A percentile compares a stretch with the other conserved stretches of the same genome.
phyloP scores from a whole-genome alignment of 495 filamentous ascomycete species.

The Aspergillus coremiiformis region DNA sequence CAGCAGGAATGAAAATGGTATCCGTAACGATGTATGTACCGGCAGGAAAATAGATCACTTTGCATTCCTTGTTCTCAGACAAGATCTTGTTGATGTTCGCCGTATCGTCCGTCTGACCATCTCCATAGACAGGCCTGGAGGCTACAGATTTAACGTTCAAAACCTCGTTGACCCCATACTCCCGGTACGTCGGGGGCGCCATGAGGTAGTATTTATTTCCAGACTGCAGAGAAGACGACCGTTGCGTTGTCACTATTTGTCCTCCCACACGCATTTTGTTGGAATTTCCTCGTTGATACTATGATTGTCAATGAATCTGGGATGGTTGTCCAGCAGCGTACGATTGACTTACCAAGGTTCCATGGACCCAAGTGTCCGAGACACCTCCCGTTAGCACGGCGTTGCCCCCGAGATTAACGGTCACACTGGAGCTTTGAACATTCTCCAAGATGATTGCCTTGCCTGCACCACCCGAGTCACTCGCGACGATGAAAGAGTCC shows the following conservation, averaged over 20 bases:
- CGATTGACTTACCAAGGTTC: constrained; percentile 17
- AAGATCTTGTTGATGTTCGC: constrained; percentile 44
- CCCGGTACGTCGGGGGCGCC: constrained; percentile 39
- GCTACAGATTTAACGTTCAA: constrained; percentile 41
- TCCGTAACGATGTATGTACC: constrained; percentile 51
- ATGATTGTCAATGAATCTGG: not conserved
- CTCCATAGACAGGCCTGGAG: constrained; percentile 24
- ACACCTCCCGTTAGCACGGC: constrained; percentile 15
- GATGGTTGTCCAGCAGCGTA: not conserved
- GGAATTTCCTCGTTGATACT: constrained; percentile 16
- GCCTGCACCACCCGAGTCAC: constrained; percentile 11
- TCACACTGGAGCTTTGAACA: constrained; percentile 16
- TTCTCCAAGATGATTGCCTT: constrained; percentile 27
- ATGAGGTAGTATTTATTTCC: constrained; percentile 23
- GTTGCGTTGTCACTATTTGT: constrained; percentile 11
- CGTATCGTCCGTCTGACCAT: constrained; percentile 34
- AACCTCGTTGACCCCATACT: constrained; percentile 28
- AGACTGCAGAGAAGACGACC: constrained; percentile 11
- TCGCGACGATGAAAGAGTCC: constrained; percentile 31
- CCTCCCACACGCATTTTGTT: constrained; percentile 9
- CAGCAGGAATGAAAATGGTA: constrained; percentile 46
- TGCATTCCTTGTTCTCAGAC: constrained; percentile 33
- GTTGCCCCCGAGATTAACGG: constrained; percentile 16
- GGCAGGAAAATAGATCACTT: constrained; percentile 49
- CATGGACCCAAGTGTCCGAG: constrained; percentile 24